A percentile compares a stretch with the other conserved stretches of the same genome.
These are phyloP conservation scores for Crepidotus sp. DNA, from an alignment of 1,284 basidiomycete genomes.

Conservation along the genomic window DNA sequence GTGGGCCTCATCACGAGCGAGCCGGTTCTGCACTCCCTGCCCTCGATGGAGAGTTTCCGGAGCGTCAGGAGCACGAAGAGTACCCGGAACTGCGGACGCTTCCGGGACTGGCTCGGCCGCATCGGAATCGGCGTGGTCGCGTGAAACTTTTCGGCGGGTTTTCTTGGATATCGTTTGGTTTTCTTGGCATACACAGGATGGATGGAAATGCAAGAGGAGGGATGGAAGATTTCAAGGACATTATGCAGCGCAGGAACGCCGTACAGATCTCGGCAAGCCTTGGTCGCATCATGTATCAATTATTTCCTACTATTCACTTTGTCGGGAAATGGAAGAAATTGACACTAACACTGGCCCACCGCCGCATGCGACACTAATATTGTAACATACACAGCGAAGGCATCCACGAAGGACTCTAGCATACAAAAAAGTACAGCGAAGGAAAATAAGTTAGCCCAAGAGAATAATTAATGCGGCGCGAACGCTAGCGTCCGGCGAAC, in stretches of 20 bases:
- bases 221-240: slow-evolving; percentile 5
- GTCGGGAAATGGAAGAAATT: neutral
- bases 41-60: slow-evolving; percentile 37
- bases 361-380: slow-evolving; percentile 1
- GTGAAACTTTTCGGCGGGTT: neutral
- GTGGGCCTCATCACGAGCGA: slow-evolving; percentile 10
- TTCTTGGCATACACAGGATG: slow-evolving; percentile 11
- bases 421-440: slow-evolving; percentile 8
- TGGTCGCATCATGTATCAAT: slow-evolving; percentile 6
- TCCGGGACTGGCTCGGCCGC: slow-evolving; percentile 31
- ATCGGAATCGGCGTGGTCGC: slow-evolving; percentile 21
- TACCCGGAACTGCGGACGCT: slow-evolving; percentile 30
- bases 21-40: slow-evolving; percentile 27
- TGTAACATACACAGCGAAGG: slow-evolving; percentile 4
- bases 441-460: no score
- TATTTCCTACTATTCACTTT: slow-evolving; percentile 6
- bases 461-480: neutral
- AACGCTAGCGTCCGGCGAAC: slow-evolving; percentile 28
- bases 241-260: slow-evolving; percentile 11
- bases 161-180: slow-evolving; percentile 1
- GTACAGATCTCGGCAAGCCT: slow-evolving; percentile 2
- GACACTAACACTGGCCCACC: neutral
- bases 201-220: neutral
- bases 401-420: slow-evolving; percentile 4
- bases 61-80: slow-evolving; percentile 37